Conservation (phyloP, 257 asterid species). For the Solanum ahanhuiri region DNA sequence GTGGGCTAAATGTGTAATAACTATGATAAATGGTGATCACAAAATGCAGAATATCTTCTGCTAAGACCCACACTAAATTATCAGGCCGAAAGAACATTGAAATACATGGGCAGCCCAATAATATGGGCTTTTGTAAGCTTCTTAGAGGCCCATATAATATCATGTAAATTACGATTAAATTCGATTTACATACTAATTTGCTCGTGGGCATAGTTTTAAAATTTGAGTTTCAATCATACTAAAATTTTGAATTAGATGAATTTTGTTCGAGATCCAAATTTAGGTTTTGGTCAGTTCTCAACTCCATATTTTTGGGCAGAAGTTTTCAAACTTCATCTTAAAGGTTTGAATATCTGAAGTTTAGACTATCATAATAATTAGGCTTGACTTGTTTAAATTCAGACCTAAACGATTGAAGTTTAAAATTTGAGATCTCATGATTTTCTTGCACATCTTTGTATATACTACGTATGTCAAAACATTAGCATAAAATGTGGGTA, state of each 20-base stretch:
- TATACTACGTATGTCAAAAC: not conserved
- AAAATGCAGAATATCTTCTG: too few relatives aligned
- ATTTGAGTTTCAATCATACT: not conserved
- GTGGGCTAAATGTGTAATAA: too few relatives aligned
- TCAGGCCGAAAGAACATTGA: too few relatives aligned
- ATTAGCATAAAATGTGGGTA: not conserved
- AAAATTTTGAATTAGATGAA: not conserved
- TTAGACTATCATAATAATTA: not conserved
- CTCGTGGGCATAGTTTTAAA: not conserved
- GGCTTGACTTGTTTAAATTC: fast-evolving
- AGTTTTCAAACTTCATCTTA: too few relatives aligned
- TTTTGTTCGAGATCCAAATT: not conserved
- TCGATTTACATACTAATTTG: too few relatives aligned
- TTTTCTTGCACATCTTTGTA: not conserved
- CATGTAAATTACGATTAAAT: too few relatives aligned
- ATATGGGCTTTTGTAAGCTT: too few relatives aligned
- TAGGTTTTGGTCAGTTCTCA: not conserved
- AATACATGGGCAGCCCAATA: too few relatives aligned
- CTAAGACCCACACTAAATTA: too few relatives aligned
- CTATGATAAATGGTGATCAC: too few relatives aligned
- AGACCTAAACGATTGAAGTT: fast-evolving
- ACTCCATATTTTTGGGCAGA: not conserved
- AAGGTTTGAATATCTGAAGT: too few relatives aligned
- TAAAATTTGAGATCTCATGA: not conserved
- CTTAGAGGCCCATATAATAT: too few relatives aligned